phyloP scores from a whole-genome alignment of 768 basidiomycete species.

The Termitomyces sp. region DNA sequence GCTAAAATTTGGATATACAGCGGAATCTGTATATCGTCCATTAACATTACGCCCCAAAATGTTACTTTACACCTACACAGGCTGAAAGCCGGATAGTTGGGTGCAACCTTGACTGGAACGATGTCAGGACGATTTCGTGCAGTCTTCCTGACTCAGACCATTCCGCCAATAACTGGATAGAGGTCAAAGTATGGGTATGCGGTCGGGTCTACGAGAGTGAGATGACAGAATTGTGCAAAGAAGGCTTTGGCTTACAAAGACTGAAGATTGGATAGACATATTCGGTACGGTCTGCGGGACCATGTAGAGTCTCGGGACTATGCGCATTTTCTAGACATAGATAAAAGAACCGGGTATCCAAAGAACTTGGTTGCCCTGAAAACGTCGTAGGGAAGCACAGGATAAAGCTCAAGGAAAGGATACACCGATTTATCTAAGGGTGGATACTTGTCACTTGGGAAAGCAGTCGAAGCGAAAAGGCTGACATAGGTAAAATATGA shows the following conservation, averaged over 20 bases:
- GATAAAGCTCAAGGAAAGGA: conserved; percentile 14
- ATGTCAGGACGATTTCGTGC: neutral
- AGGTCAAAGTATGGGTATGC: conserved; percentile 37
- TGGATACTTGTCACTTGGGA: neutral
- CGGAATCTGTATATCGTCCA: conserved; percentile 18
- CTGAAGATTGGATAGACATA: conserved; percentile 7
- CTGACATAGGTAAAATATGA: conserved; percentile 13
- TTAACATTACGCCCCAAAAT: neutral
- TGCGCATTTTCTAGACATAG: neutral
- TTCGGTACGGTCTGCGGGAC: neutral
- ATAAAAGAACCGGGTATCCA: neutral
- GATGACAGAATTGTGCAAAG: neutral
- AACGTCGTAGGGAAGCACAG: neutral
- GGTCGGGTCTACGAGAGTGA: conserved; percentile 13
- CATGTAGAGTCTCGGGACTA: neutral
- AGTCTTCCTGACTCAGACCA: neutral
- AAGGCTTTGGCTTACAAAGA: conserved; percentile 3
- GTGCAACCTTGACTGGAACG: neutral
- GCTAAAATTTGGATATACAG: conserved; percentile 31
- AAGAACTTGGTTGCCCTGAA: neutral
- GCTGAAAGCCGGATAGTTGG: conserved; percentile 18
- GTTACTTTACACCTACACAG: conserved; percentile 13
- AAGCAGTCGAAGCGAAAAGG: neutral
- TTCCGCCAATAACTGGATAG: conserved; percentile 24
- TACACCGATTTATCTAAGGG: conserved; percentile 13